phyloP scores from a whole-genome alignment of 176 grass and related monocot species.

The Leersia perrieri region DNA sequence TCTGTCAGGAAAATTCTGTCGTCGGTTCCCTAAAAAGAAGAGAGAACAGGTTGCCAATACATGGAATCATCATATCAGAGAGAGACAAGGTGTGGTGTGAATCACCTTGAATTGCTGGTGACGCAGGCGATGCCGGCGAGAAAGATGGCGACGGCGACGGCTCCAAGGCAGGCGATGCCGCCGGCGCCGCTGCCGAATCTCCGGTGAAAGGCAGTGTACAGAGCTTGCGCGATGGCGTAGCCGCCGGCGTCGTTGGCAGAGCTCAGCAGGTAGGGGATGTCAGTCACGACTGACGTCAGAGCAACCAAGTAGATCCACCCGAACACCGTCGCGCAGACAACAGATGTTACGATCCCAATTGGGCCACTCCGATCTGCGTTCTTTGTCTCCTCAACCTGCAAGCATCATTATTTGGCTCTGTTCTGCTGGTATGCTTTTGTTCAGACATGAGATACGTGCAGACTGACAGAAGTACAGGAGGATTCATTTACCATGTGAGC shows the following conservation, averaged over 20 bases:
- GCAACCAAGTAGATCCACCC: slow-evolving; percentile 64
- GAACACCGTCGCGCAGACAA: slow-evolving; percentile 37
- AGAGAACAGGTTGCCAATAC: no score
- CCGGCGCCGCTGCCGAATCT: slow-evolving; percentile 51
- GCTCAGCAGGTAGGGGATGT: slow-evolving; percentile 56
- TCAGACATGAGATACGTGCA: background rate
- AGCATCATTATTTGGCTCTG: background rate
- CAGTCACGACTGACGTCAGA: slow-evolving; percentile 34
- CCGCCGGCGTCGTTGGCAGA: slow-evolving; percentile 58
- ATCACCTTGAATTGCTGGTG: slow-evolving; percentile 40
- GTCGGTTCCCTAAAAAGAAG: no score
- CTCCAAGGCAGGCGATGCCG: slow-evolving; percentile 51
- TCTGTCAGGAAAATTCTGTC: no score
- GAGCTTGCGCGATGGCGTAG: slow-evolving; percentile 63
- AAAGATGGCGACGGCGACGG: slow-evolving; percentile 47
- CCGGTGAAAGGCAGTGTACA: slow-evolving; percentile 44
- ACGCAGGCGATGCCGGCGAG: slow-evolving; percentile 47
- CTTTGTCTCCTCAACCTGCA: slow-evolving; percentile 75
- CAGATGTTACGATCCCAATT: slow-evolving; percentile 49
- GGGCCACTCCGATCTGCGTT: slow-evolving; percentile 58
- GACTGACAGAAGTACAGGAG: no score
- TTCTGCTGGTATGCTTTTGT: no score
- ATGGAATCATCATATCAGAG: no score
- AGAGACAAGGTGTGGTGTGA: background rate
- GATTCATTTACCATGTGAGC: slow-evolving; percentile 59